Percentiles rank a stretch among this genome's conserved stretches.
Conservation (phyloP, 768 basidiomycete genomes). For the Boletus rex-veris region DNA sequence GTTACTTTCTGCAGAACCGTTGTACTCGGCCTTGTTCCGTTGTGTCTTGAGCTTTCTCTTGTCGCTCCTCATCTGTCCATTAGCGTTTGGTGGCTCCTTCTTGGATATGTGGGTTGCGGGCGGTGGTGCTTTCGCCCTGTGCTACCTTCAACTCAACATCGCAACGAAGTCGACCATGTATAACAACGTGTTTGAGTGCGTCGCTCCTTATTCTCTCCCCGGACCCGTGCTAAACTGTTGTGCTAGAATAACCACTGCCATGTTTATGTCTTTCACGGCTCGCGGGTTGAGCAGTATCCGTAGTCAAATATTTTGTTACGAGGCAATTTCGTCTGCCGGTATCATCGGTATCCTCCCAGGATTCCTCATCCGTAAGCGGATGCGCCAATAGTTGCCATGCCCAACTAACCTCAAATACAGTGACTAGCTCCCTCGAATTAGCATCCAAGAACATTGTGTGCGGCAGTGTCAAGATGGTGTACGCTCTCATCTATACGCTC, state of each 20-base stretch:
- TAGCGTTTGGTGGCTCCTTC: slow-evolving; percentile 82
- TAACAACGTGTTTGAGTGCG: slow-evolving; percentile 88
- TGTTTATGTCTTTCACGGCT: slow-evolving; percentile 75
- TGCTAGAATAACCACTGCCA: slow-evolving; percentile 74
- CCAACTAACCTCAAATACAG: slow-evolving; percentile 33
- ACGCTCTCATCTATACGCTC: slow-evolving; percentile 82
- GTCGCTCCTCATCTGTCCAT: slow-evolving; percentile 75
- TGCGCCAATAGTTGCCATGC: neutral
- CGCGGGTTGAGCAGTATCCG: slow-evolving; percentile 80
- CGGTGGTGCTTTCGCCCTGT: slow-evolving; percentile 60
- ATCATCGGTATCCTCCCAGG: slow-evolving; percentile 91
- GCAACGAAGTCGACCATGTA: slow-evolving; percentile 77
- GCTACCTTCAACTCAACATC: slow-evolving; percentile 67
- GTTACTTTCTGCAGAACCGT: slow-evolving; percentile 59
- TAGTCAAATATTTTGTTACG: slow-evolving; percentile 82
- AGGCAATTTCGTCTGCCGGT: slow-evolving; percentile 82
- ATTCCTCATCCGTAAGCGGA: slow-evolving; percentile 66
- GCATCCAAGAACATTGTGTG: slow-evolving; percentile 84
- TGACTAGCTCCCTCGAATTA: slow-evolving; percentile 79
- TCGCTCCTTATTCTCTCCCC: neutral
- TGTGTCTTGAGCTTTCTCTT: slow-evolving; percentile 66
- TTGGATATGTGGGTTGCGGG: slow-evolving; percentile 86
- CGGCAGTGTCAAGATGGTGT: slow-evolving; percentile 85
- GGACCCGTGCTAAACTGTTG: slow-evolving; percentile 7
- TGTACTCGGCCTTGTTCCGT: slow-evolving; percentile 61